These are phyloP conservation scores for Neurospora intermedia DNA, from an alignment of 495 filamentous ascomycete genomes.

Conservation along the genomic window DNA sequence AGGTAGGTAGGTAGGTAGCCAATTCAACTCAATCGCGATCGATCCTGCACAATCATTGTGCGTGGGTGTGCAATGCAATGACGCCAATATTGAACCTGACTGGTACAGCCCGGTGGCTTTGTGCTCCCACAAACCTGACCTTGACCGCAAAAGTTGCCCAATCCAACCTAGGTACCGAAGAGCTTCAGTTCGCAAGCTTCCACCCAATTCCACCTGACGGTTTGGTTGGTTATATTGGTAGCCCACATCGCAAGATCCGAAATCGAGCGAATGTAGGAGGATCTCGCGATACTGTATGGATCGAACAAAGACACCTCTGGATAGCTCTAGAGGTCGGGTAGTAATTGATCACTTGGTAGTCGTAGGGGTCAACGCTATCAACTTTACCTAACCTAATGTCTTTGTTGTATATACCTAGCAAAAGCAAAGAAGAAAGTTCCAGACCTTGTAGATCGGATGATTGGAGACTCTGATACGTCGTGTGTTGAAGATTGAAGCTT, in stretches of 20 bases:
- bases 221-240: not conserved
- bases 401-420: not conserved
- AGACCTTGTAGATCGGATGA: not conserved
- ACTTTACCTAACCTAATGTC: not conserved
- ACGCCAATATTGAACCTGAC: not conserved
- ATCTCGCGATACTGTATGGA: too few species aligned
- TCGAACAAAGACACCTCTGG: not conserved
- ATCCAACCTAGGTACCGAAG: not conserved
- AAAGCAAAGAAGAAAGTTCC: not conserved
- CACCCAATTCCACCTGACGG: not conserved
- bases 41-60: not conserved
- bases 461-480: not conserved
- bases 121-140: too few species aligned
- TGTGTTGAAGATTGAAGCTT: not conserved
- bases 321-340: not conserved
- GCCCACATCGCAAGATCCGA: not conserved
- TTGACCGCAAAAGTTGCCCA: not conserved
- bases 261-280: not conserved
- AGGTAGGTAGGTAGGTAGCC: too few species aligned
- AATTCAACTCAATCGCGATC: not conserved
- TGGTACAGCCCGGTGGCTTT: too few species aligned
- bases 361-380: not conserved
- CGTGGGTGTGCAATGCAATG: not conserved
- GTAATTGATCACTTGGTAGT: too few species aligned
- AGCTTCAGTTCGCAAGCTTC: not conserved